These are phyloP conservation scores for Pichia membranifaciens DNA, from an alignment of 805 yeast species.

Conservation along the genomic window DNA sequence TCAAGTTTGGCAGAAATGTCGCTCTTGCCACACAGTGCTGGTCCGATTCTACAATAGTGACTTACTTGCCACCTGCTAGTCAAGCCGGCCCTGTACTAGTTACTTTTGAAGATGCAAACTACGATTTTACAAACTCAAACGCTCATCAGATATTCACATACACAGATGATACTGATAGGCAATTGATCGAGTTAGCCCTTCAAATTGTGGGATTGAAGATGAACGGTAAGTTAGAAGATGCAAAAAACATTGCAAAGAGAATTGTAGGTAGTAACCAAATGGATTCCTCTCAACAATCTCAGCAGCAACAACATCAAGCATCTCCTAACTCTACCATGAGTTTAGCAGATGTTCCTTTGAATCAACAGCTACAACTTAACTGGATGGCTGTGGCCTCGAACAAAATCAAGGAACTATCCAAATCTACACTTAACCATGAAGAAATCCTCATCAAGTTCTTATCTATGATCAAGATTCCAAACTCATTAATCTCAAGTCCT, in stretches of 20 bases:
- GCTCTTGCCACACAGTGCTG: slow-evolving; percentile 90
- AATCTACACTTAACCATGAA: slow-evolving; percentile 41
- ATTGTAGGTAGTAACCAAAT: slow-evolving; percentile 61
- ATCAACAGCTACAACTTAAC: slow-evolving; percentile 20
- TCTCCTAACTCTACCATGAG: neutral
- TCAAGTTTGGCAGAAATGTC: slow-evolving; percentile 77
- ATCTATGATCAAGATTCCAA: slow-evolving; percentile 58
- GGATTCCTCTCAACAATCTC: slow-evolving; percentile 13
- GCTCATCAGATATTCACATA: slow-evolving; percentile 74
- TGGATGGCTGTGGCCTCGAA: slow-evolving; percentile 52
- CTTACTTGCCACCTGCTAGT: slow-evolving; percentile 87
- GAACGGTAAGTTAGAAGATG: slow-evolving; percentile 95
- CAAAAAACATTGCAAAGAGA: slow-evolving; percentile 85
- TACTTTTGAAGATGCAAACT: slow-evolving; percentile 45
- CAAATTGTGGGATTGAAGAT: slow-evolving; percentile 95
- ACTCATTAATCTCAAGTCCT: slow-evolving; percentile 52
- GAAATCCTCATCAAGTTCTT: slow-evolving; percentile 45
- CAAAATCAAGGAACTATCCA: slow-evolving; percentile 42
- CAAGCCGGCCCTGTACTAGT: slow-evolving; percentile 90
- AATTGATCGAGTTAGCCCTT: slow-evolving; percentile 87
- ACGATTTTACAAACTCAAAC: slow-evolving; percentile 13
- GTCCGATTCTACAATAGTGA: slow-evolving; percentile 91
- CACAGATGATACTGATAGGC: slow-evolving; percentile 91
- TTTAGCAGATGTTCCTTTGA: slow-evolving; percentile 13
- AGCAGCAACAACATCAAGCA: neutral